These are phyloP conservation scores for Priceomyces fermenticarens DNA, from an alignment of 805 yeast genomes.

Conservation along the genomic window DNA sequence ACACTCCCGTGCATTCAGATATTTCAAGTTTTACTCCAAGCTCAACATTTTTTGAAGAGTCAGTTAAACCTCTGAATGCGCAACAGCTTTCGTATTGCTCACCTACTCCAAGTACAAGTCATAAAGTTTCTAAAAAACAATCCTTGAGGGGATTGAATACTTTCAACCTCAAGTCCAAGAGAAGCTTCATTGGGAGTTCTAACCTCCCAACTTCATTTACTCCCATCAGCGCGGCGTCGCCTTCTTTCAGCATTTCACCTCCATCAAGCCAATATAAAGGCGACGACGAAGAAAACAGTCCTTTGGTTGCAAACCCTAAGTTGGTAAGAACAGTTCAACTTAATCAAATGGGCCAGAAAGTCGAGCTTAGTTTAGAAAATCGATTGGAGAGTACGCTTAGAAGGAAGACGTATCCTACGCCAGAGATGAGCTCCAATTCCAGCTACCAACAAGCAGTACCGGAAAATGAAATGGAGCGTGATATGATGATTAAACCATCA, in stretches of 20 bases:
- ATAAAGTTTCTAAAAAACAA: constrained; percentile 15
- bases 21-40: constrained; percentile 15
- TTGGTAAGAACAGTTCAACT: constrained; percentile 1
- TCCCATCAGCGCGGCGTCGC: constrained; percentile 8
- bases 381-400: constrained; percentile 12
- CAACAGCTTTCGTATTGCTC: constrained; percentile 2
- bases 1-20: constrained; percentile 18
- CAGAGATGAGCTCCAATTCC: constrained; percentile 4
- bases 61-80: constrained; percentile 1
- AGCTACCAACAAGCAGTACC: constrained; percentile 7
- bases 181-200: constrained; percentile 13
- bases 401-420: constrained; percentile 14
- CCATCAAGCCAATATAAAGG: constrained; percentile 18
- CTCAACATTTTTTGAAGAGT: constrained; percentile 8
- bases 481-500: constrained; percentile 3
- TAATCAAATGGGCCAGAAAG: not conserved
- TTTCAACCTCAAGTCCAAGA: constrained; percentile 10
- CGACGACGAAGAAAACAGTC: constrained; percentile 10
- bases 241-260: constrained; percentile 16
- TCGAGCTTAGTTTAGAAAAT: not conserved
- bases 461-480: constrained; percentile 2
- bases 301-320: constrained; percentile 1
- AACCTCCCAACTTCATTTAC: constrained; percentile 7
- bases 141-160: constrained; percentile 15
- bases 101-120: constrained; percentile 4